Evolutionary conservation across 371 early-diverging fungal species (phyloP).

Genomic region (Apophysomyces ossiformis): DNA sequence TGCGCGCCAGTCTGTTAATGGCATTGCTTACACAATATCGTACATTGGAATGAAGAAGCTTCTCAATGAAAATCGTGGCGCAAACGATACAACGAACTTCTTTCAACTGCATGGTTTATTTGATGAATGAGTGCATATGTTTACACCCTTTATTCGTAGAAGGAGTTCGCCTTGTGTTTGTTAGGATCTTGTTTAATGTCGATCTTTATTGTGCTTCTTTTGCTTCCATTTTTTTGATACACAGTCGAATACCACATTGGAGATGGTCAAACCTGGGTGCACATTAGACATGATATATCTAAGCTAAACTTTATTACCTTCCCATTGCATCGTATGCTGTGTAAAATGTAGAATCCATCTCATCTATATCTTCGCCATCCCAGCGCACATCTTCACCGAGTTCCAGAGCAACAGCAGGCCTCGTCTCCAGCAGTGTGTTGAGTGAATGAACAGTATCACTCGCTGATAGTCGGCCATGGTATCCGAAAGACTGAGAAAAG

Average conservation of each 20-base stretch:
- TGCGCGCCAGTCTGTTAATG: no score
- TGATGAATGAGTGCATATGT: no score
- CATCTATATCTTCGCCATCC: conserved; percentile 38
- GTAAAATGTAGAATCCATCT: conserved; percentile 60
- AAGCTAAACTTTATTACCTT: conserved; percentile 23
- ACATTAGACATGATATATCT: not conserved
- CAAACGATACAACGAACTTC: no score
- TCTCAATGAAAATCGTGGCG: no score
- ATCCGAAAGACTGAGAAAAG: conserved; percentile 84
- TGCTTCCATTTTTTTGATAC: conserved; percentile 56
- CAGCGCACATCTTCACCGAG: conserved; percentile 47
- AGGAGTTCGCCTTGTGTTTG: conserved; percentile 1
- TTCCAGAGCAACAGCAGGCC: conserved; percentile 48
- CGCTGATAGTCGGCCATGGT: conserved; percentile 73
- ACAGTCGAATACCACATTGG: conserved; percentile 68
- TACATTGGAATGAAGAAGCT: no score
- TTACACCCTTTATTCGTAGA: no score
- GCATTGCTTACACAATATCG: no score
- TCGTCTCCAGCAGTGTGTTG: conserved; percentile 75
- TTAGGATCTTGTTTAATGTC: not conserved
- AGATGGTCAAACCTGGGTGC: conserved; percentile 53
- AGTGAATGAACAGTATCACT: conserved; percentile 84
- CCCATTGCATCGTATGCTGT: conserved; percentile 85
- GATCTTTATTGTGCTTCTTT: not conserved
- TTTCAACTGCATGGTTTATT: no score